Evolutionary conservation across 1,284 basidiomycete species (phyloP).

Genomic region (Meira nashicola): DNA sequence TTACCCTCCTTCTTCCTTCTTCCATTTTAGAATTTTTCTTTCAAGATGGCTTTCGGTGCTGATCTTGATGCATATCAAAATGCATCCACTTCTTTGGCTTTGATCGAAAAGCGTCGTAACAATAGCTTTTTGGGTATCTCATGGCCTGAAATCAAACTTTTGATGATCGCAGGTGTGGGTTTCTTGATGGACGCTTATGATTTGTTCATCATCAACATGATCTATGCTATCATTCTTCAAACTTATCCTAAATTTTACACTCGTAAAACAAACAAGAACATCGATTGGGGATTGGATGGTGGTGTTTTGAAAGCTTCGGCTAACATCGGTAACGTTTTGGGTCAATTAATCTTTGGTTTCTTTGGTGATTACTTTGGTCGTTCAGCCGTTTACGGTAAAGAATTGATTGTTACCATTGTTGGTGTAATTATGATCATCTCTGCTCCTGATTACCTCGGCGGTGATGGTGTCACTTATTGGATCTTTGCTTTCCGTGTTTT

Average conservation of each 20-base stretch:
- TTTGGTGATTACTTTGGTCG: slow-evolving; percentile 47
- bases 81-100: slow-evolving; percentile 31
- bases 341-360: slow-evolving; percentile 46
- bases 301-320: slow-evolving; percentile 49
- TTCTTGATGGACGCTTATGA: slow-evolving; percentile 50
- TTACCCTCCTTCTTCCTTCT: background rate
- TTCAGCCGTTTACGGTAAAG: slow-evolving; percentile 49
- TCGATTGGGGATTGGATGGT: slow-evolving; percentile 46
- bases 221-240: slow-evolving; percentile 44
- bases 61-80: slow-evolving; percentile 43
- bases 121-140: slow-evolving; percentile 34
- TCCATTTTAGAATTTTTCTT: background rate
- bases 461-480: slow-evolving; percentile 45
- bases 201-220: slow-evolving; percentile 49
- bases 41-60: slow-evolving; percentile 41
- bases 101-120: slow-evolving; percentile 37
- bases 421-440: slow-evolving; percentile 47
- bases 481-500: slow-evolving; percentile 42
- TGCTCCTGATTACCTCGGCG: slow-evolving; percentile 40
- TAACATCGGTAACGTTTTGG: slow-evolving; percentile 48
- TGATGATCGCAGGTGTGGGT: slow-evolving; percentile 47
- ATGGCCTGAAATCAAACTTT: slow-evolving; percentile 44
- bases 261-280: slow-evolving; percentile 32
- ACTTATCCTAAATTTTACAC: slow-evolving; percentile 30
- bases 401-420: slow-evolving; percentile 44